Percentiles rank a stretch among this genome's conserved stretches.
These are phyloP conservation scores for Piloderma croceum DNA, from an alignment of 768 basidiomycete genomes.

Conservation along the genomic window DNA sequence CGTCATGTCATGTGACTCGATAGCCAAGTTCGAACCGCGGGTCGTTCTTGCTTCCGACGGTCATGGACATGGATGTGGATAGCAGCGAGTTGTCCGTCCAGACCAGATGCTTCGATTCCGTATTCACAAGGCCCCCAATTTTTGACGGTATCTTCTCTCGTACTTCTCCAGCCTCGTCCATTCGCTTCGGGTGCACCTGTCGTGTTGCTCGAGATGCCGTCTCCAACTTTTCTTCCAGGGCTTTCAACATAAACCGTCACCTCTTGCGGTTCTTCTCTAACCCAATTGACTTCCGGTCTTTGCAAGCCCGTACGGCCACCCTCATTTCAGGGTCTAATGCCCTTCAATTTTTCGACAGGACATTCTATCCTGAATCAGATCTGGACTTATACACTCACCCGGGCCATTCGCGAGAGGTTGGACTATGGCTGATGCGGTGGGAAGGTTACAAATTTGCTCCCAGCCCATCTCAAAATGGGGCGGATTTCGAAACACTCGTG, in stretches of 20 bases:
- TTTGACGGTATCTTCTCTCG: neutral
- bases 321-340: conserved; percentile 51
- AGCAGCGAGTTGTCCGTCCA: no score
- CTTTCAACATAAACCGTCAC: neutral
- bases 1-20: no score
- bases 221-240: neutral
- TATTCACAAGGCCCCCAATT: neutral
- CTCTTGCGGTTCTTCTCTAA: conserved; percentile 5
- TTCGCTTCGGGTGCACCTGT: neutral
- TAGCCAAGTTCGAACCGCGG: no score
- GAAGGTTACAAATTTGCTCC: conserved; percentile 28
- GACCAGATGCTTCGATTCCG: neutral
- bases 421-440: conserved; percentile 28
- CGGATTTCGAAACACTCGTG: conserved; percentile 9
- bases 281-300: conserved; percentile 35
- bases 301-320: conserved; percentile 38
- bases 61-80: no score
- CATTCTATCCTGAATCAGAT: conserved; percentile 40
- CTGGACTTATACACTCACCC: conserved; percentile 46
- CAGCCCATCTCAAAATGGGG: conserved; percentile 12
- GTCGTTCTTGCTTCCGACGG: no score
- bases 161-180: neutral
- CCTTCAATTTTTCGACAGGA: conserved; percentile 46
- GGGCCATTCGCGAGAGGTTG: conserved; percentile 25
- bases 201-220: neutral